These are phyloP conservation scores for Yamadazyma oceani DNA, from an alignment of 1,139 yeast species.

Conservation along the genomic window DNA sequence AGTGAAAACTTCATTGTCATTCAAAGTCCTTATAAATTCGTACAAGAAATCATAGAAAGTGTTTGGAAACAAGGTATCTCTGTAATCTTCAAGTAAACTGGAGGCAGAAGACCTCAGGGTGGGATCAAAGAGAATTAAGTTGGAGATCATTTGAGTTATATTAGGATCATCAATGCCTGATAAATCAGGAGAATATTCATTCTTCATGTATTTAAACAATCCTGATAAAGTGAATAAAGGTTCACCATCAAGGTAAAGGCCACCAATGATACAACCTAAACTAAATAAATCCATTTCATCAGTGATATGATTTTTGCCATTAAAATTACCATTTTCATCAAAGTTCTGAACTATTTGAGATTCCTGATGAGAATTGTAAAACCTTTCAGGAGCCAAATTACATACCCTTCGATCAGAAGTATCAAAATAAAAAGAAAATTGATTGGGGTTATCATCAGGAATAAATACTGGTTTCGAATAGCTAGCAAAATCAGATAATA, in stretches of 20 bases:
- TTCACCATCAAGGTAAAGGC: constrained; percentile 80
- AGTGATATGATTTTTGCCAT: constrained; percentile 40
- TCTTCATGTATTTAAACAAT: constrained; percentile 74
- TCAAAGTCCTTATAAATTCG: constrained; percentile 54
- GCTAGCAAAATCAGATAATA: constrained; percentile 79
- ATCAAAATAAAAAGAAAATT: constrained; percentile 88
- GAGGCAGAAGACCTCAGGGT: constrained; percentile 54
- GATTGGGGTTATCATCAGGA: constrained; percentile 96
- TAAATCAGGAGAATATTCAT: constrained; percentile 64
- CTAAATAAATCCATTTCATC: constrained; percentile 85
- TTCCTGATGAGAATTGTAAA: constrained; percentile 37
- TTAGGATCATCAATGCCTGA: constrained; percentile 50
- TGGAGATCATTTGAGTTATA: constrained; percentile 53
- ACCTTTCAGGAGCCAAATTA: constrained; percentile 93
- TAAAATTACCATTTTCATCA: constrained; percentile 29
- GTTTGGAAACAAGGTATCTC: constrained; percentile 60
- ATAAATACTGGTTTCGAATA: constrained; percentile 75
- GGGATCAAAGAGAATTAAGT: constrained; percentile 69
- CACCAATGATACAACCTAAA: constrained; percentile 90
- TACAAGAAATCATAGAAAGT: constrained; percentile 71
- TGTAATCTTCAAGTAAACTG: constrained; percentile 51
- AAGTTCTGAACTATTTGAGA: constrained; percentile 18
- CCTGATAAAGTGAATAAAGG: constrained; percentile 86
- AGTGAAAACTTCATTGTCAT: constrained; percentile 23
- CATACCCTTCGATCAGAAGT: constrained; percentile 84